These are phyloP conservation scores for Lepidium didymum DNA, from an alignment of 345 rosid genomes.

Conservation along the genomic window DNA sequence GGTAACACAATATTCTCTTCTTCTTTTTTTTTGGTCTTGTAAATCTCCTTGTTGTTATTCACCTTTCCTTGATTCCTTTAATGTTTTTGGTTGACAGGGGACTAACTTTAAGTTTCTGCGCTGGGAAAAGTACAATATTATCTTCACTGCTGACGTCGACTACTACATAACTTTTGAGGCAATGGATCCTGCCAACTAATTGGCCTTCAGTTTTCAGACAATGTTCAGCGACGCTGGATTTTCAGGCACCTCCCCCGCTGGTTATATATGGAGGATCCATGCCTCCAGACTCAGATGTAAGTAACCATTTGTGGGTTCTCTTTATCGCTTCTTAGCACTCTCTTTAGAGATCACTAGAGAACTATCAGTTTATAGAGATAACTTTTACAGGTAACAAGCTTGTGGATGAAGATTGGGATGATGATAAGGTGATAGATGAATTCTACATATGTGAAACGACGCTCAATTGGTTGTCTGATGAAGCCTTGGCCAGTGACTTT, in stretches of 20 bases:
- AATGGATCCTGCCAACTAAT: background rate
- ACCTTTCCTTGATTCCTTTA: background rate
- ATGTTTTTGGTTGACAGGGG: background rate
- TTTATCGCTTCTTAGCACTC: background rate
- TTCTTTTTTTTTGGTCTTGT: background rate
- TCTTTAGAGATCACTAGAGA: background rate
- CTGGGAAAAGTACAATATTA: background rate
- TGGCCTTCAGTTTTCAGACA: background rate
- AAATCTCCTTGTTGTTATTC: background rate
- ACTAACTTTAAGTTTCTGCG: background rate
- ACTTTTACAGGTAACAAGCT: background rate
- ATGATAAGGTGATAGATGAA: background rate
- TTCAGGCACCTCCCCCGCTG: rapidly evolving
- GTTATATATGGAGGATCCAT: background rate
- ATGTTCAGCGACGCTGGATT: background rate
- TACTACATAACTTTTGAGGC: background rate
- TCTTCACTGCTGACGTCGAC: too few relatives aligned
- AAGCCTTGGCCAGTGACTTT: background rate
- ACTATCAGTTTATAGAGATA: background rate
- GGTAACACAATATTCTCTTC: background rate
- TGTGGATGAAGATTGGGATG: too few relatives aligned
- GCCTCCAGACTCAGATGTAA: background rate
- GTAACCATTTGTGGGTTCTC: background rate
- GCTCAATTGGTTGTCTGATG: slow-evolving; percentile 6
- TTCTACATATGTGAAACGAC: background rate